Conservation (phyloP, 352 stramenopile species). For the Aphanomyces astaci region DNA sequence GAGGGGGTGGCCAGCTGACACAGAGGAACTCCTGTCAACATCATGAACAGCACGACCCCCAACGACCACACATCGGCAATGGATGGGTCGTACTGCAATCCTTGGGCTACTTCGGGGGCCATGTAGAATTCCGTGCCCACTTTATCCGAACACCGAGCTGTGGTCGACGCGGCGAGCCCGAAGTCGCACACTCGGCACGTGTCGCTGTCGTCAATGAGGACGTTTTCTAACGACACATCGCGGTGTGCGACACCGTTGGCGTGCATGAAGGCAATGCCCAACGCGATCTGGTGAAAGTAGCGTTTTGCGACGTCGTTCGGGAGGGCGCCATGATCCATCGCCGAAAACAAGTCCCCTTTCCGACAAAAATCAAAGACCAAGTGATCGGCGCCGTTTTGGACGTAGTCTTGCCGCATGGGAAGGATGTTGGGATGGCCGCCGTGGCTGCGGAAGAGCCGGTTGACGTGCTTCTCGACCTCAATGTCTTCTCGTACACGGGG, state of each 20-base stretch:
- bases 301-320: conserved; percentile 20
- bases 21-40: conserved; percentile 56
- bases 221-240: conserved; percentile 69
- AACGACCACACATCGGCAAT: conserved; percentile 63
- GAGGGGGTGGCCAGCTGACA: conserved; percentile 28
- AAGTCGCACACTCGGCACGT: conserved; percentile 49
- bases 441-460: background rate
- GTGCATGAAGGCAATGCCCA: conserved; percentile 38
- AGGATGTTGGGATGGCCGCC: conserved; percentile 38
- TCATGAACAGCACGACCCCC: conserved; percentile 54
- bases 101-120: conserved; percentile 9
- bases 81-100: conserved; percentile 30
- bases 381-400: conserved; percentile 34
- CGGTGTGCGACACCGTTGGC: conserved; percentile 49
- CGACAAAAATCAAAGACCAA: conserved; percentile 52
- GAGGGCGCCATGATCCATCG: conserved; percentile 10
- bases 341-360: conserved; percentile 47
- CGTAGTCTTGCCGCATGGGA: conserved; percentile 37
- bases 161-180: conserved; percentile 30
- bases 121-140: conserved; percentile 24
- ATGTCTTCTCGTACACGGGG: too few relatives aligned
- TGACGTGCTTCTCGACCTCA: background rate
- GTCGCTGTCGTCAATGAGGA: conserved; percentile 39
- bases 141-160: background rate
- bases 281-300: conserved; percentile 38